Evolutionary conservation across 148 eudicot species (phyloP).

Genomic region (Mesembryanthemum crystallinum): DNA sequence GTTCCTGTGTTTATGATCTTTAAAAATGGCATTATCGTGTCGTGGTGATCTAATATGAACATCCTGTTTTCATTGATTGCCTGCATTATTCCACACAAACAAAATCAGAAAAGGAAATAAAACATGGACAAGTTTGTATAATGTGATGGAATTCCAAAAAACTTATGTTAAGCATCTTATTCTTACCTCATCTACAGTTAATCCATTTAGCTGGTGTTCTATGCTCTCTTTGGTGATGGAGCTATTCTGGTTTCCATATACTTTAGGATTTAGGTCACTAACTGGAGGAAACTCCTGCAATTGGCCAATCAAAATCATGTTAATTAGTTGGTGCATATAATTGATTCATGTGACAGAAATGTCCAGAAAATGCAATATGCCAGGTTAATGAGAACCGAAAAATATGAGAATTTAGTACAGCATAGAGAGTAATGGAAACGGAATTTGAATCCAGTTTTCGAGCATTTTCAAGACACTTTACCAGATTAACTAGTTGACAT

Average conservation of each 20-base stretch:
- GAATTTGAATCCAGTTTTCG: not conserved
- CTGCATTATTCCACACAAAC: constrained; percentile 41
- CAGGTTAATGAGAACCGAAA: no score
- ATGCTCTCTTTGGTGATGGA: constrained; percentile 59
- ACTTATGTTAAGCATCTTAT: no score
- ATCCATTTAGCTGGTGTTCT: constrained; percentile 70
- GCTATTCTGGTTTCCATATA: constrained; percentile 76
- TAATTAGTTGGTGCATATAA: not conserved
- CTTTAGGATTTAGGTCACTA: constrained; percentile 57
- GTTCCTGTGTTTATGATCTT: constrained; percentile 57
- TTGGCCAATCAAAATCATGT: no score
- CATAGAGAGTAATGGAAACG: not conserved
- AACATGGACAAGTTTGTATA: no score
- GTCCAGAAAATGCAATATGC: no score
- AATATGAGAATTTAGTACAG: no score
- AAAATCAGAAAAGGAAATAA: no score
- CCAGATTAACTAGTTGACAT: no score
- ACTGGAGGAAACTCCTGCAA: constrained; percentile 78
- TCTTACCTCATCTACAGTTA: constrained; percentile 50
- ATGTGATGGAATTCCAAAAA: no score
- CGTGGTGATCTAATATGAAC: constrained; percentile 83
- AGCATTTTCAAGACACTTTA: no score
- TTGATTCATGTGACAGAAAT: no score
- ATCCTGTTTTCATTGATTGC: constrained; percentile 60
- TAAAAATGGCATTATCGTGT: constrained; percentile 76